These are phyloP conservation scores for Patellifolia procumbens DNA, from an alignment of 179 eudicot species.

Conservation along the genomic window DNA sequence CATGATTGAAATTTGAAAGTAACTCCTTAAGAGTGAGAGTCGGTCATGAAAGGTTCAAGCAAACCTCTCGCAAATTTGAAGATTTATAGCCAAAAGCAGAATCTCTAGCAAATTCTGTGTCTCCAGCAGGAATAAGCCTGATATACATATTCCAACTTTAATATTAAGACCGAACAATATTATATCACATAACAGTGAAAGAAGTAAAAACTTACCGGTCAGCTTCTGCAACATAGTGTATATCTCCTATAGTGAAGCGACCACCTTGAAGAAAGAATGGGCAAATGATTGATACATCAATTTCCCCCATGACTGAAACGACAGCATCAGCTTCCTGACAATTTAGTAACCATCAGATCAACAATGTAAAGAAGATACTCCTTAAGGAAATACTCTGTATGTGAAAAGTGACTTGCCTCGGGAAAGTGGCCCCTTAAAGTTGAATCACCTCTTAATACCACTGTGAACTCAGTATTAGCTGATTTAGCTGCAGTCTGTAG, in stretches of 20 bases:
- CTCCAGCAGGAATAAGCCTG: constrained; percentile 99
- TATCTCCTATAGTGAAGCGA: constrained; percentile 85
- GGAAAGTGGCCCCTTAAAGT: constrained; percentile 98
- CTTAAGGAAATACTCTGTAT: not conserved
- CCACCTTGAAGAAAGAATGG: constrained; percentile 99
- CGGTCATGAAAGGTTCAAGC: constrained; percentile 11
- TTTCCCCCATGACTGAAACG: constrained; percentile 81
- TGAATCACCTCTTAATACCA: constrained; percentile 97
- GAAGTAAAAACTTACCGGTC: constrained; percentile 48
- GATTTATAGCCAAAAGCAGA: constrained; percentile 93
- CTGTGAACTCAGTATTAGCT: constrained; percentile 66
- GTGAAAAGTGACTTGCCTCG: constrained; percentile 57
- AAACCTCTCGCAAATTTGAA: constrained; percentile 92
- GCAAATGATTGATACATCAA: constrained; percentile 96
- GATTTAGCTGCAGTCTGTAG: constrained; percentile 65
- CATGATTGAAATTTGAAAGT: not conserved
- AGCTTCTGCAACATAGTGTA: constrained; percentile 93
- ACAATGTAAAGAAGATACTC: not conserved
- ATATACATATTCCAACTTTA: constrained; percentile 17
- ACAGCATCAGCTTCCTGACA: constrained; percentile 93
- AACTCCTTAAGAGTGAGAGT: constrained; percentile 6
- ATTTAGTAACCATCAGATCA: constrained; percentile 21
- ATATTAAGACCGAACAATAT: constrained; percentile 19
- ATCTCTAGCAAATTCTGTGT: constrained; percentile 97
- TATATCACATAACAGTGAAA: constrained; percentile 2